These are phyloP conservation scores for Oryza glaberrima DNA, from an alignment of 176 grass and related monocot species.

Conservation along the genomic window DNA sequence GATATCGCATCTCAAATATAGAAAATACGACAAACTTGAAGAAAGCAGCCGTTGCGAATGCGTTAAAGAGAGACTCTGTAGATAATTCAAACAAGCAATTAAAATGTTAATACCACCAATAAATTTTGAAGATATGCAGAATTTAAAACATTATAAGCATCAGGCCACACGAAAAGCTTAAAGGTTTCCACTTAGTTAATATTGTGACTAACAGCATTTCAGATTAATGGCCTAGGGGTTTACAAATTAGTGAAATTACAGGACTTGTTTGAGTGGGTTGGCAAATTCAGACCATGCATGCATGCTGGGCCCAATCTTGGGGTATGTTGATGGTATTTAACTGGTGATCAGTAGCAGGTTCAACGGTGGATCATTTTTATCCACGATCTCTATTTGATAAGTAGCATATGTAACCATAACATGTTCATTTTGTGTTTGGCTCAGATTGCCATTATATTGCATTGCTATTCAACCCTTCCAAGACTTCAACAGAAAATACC, in stretches of 20 bases:
- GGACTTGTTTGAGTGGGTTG: neutral
- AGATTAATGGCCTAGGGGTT: neutral
- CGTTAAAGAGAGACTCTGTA: constrained; percentile 99
- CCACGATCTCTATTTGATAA: constrained; percentile 8
- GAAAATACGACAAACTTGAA: constrained; percentile 99
- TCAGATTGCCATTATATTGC: constrained; percentile 9
- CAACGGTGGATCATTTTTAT: neutral
- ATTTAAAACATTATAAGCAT: constrained; percentile 21
- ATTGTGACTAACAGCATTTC: neutral
- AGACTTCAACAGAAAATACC: neutral
- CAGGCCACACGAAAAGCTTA: neutral
- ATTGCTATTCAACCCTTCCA: neutral
- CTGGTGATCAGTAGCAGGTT: neutral
- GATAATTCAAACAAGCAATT: constrained; percentile 24
- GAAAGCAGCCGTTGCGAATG: constrained; percentile 96
- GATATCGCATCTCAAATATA: constrained; percentile 99
- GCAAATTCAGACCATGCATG: neutral
- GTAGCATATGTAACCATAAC: constrained; percentile 4
- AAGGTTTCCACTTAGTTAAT: neutral
- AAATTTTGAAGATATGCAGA: neutral
- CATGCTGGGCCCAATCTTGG: neutral
- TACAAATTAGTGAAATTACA: neutral
- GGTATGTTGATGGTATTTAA: constrained; percentile 1
- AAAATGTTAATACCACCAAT: neutral
- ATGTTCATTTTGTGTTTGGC: constrained; percentile 10